Percentiles rank a stretch among this genome's conserved stretches.
These are phyloP conservation scores for Ceratocystis diversiconidia DNA, from an alignment of 2,329 filamentous ascomycete genomes.

Conservation along the genomic window DNA sequence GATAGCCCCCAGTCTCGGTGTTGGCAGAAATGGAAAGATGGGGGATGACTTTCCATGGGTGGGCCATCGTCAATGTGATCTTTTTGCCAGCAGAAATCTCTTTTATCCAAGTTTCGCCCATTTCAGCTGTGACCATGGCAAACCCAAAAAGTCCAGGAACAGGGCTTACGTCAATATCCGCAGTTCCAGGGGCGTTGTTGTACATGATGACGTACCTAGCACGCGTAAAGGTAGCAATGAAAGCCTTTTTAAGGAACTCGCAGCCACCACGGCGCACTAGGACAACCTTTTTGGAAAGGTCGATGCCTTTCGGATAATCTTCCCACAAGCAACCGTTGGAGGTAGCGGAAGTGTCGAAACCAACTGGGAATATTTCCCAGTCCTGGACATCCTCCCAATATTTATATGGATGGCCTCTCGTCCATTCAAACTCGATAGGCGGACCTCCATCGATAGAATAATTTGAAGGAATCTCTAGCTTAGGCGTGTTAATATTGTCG, in stretches of 20 bases:
- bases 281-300: constrained; percentile 41
- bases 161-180: constrained; percentile 24
- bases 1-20: constrained; percentile 34
- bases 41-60: constrained; percentile 27
- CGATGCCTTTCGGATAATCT: constrained; percentile 29
- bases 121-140: constrained; percentile 30
- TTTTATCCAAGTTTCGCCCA: constrained; percentile 33
- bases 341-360: constrained; percentile 33
- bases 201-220: constrained; percentile 49
- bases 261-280: constrained; percentile 46
- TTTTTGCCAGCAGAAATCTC: constrained; percentile 31
- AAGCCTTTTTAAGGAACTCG: constrained; percentile 39
- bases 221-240: constrained; percentile 38
- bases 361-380: constrained; percentile 37
- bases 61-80: constrained; percentile 32
- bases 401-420: constrained; percentile 28
- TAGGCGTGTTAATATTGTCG: constrained; percentile 33
- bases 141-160: constrained; percentile 26
- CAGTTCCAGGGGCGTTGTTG: constrained; percentile 35
- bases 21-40: constrained; percentile 27
- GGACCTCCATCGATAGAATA: constrained; percentile 29
- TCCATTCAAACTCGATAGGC: constrained; percentile 30
- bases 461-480: constrained; percentile 30
- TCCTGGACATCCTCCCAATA: constrained; percentile 31
- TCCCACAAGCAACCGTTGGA: constrained; percentile 39